Percentiles rank a stretch among this genome's conserved stretches.
Conservation (phyloP, 139 green algal genomes). For the Picochlorum sp. region DNA sequence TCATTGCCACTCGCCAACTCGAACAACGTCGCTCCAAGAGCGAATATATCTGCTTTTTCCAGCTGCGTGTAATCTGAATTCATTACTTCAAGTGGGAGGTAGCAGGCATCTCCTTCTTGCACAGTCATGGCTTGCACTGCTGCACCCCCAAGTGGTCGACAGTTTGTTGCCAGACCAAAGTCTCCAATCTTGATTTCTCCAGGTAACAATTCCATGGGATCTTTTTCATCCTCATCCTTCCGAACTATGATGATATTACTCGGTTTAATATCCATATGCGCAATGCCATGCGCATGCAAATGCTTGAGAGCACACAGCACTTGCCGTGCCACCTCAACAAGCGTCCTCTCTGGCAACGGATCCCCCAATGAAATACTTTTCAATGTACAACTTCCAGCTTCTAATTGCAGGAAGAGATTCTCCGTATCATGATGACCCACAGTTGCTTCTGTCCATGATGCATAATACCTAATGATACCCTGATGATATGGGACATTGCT, state of each 20-base stretch:
- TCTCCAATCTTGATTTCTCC: constrained; percentile 73
- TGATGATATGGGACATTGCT: constrained; percentile 59
- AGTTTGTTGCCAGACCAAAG: constrained; percentile 71
- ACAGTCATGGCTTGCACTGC: constrained; percentile 6
- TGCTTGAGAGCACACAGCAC: constrained; percentile 59
- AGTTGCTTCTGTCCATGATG: constrained; percentile 63
- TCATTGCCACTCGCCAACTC: constrained; percentile 53
- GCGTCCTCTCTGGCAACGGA: constrained; percentile 46
- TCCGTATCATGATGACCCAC: constrained; percentile 27
- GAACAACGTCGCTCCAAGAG: constrained; percentile 73
- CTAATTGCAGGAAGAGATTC: constrained; percentile 82
- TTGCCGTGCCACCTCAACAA: constrained; percentile 67
- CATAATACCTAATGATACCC: constrained; percentile 78
- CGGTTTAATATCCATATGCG: constrained; percentile 92
- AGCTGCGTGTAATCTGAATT: constrained; percentile 47
- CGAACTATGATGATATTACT: constrained; percentile 77
- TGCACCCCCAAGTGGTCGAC: constrained; percentile 8
- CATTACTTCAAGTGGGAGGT: constrained; percentile 77
- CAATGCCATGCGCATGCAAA: constrained; percentile 70
- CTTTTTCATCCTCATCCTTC: background rate
- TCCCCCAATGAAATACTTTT: constrained; percentile 6
- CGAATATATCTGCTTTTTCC: constrained; percentile 86
- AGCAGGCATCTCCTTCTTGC: constrained; percentile 74
- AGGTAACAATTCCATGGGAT: background rate
- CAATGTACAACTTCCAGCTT: constrained; percentile 56